Evolutionary conservation across 2,329 filamentous ascomycete genomes (phyloP).

Genomic region (Paraphaeosphaeria minitans): DNA sequence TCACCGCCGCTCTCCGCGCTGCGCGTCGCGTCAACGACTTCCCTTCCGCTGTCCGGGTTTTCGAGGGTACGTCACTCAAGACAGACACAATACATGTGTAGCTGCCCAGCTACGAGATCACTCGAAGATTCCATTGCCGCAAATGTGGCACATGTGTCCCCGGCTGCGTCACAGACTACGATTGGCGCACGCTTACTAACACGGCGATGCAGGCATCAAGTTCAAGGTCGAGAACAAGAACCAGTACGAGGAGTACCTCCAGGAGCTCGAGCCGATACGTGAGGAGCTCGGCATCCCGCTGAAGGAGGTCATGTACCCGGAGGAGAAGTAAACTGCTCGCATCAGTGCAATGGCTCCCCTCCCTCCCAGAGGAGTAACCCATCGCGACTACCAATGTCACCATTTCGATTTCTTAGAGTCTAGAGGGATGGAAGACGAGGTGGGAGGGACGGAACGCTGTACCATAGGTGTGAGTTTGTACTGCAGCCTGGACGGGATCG

Average conservation of each 20-base stretch:
- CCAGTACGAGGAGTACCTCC: constrained; percentile 96
- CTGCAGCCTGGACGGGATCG: constrained; percentile 15
- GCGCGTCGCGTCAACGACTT: constrained; percentile 97
- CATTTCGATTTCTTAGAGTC: constrained; percentile 23
- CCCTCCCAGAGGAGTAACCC: constrained; percentile 18
- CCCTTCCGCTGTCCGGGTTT: constrained; percentile 96
- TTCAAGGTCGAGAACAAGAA: constrained; percentile 98
- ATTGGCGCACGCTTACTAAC: constrained; percentile 30
- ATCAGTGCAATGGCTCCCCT: constrained; percentile 12
- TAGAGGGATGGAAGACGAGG: background rate
- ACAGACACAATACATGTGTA: background rate
- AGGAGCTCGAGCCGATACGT: constrained; percentile 88
- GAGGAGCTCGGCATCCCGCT: constrained; percentile 91
- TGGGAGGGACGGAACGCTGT: constrained; percentile 16
- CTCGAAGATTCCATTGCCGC: background rate
- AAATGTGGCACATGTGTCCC: background rate
- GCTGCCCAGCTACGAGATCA: background rate
- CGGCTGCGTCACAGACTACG: background rate
- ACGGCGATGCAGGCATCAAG: constrained; percentile 75
- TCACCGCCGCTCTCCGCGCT: constrained; percentile 88
- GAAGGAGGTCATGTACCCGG: constrained; percentile 91
- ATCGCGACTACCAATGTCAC: constrained; percentile 29
- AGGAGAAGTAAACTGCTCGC: constrained; percentile 40
- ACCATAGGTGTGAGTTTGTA: constrained; percentile 34
- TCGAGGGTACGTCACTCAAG: constrained; percentile 75